Evolutionary conservation across 176 grass and related monocot species (phyloP).

Genomic region (Bromus sterilis): DNA sequence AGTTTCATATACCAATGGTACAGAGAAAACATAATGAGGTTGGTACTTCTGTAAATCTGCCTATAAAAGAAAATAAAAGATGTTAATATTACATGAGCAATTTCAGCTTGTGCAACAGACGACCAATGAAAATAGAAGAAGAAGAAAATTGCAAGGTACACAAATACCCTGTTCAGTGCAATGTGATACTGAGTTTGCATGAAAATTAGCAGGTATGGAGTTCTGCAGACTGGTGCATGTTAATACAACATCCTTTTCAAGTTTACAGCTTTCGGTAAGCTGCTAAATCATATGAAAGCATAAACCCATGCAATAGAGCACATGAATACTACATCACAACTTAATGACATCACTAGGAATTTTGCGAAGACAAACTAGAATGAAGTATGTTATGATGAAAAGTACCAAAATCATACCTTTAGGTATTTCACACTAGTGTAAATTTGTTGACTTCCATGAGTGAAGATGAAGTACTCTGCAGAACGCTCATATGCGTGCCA

Average conservation of each 20-base stretch:
- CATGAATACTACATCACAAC: neutral
- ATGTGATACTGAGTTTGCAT: neutral
- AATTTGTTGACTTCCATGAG: constrained; percentile 72
- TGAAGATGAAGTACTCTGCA: constrained; percentile 84
- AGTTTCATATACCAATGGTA: constrained; percentile 92
- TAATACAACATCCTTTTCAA: neutral
- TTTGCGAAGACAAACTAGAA: neutral
- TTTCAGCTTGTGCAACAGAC: constrained; percentile 21
- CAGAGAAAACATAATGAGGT: constrained; percentile 81
- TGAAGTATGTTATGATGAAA: neutral
- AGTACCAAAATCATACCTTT: constrained; percentile 41
- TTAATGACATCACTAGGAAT: neutral
- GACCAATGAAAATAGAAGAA: constrained; percentile 9
- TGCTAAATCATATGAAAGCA: constrained; percentile 4
- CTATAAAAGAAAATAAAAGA: constrained; percentile 52
- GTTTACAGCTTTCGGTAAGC: constrained; percentile 8
- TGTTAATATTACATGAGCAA: constrained; percentile 39
- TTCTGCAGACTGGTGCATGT: neutral
- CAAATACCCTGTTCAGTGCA: neutral
- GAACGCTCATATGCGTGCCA: constrained; percentile 97
- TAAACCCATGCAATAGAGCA: neutral
- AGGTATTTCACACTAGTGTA: constrained; percentile 79
- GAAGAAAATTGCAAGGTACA: neutral
- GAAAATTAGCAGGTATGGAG: neutral
- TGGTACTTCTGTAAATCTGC: constrained; percentile 89